These are phyloP conservation scores for Begonia peltatifolia DNA, from an alignment of 306 rosid genomes.

Conservation along the genomic window DNA sequence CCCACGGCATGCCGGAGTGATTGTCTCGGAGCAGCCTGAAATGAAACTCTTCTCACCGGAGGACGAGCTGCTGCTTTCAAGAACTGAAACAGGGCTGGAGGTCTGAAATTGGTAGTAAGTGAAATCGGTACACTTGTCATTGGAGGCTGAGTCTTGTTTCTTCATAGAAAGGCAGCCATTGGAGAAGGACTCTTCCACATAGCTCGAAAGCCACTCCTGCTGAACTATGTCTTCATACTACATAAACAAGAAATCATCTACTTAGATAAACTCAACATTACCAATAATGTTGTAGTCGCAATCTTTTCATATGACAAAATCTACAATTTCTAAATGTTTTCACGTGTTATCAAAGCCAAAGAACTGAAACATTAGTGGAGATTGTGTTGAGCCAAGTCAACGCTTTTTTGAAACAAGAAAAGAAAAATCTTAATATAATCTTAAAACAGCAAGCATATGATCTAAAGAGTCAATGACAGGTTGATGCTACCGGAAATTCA, in stretches of 20 bases:
- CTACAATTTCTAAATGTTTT: neutral
- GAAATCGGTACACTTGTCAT: slow-evolving; percentile 24
- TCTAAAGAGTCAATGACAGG: too few relatives aligned
- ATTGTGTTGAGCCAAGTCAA: too few relatives aligned
- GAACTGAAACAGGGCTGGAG: slow-evolving; percentile 89
- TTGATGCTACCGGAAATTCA: too few relatives aligned
- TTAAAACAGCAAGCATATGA: too few relatives aligned
- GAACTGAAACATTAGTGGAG: too few relatives aligned
- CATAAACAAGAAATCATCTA: neutral
- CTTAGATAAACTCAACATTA: too few relatives aligned
- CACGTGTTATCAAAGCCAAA: neutral
- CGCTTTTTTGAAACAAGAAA: too few relatives aligned
- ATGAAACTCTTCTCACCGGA: slow-evolving; percentile 35
- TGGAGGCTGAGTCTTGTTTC: slow-evolving; percentile 25
- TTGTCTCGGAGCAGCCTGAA: slow-evolving; percentile 31
- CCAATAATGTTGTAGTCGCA: too few relatives aligned
- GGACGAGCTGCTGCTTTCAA: slow-evolving; percentile 90
- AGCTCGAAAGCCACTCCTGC: slow-evolving; percentile 82
- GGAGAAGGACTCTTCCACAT: slow-evolving; percentile 80
- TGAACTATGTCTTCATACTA: slow-evolving; percentile 92
- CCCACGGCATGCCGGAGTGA: slow-evolving; percentile 42
- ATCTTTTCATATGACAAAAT: too few relatives aligned
- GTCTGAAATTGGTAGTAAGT: slow-evolving; percentile 52
- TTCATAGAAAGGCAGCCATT: slow-evolving; percentile 75
- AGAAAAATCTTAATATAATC: too few relatives aligned